These are phyloP conservation scores for Diutina siamensis DNA, from an alignment of 1,139 yeast genomes.

Conservation along the genomic window DNA sequence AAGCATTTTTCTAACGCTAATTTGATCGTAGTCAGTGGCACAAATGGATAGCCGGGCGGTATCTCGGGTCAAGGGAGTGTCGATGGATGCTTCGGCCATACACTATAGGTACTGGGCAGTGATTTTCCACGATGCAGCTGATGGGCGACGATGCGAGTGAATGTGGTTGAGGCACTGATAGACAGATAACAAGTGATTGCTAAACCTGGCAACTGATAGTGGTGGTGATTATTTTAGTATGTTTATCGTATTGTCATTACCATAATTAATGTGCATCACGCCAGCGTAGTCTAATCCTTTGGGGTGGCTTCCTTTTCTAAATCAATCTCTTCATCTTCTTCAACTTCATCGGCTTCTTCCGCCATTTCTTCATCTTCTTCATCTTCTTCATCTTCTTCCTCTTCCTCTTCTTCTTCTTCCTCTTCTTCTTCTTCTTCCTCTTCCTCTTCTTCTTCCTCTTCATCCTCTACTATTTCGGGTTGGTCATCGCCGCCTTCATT, in stretches of 20 bases:
- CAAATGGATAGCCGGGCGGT: conserved; percentile 22
- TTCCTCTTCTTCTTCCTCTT: conserved; percentile 51
- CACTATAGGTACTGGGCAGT: background rate
- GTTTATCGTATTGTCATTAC: background rate
- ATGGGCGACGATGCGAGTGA: no score
- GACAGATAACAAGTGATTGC: no score
- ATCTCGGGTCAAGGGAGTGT: conserved; percentile 15
- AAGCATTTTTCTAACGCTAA: conserved; percentile 13
- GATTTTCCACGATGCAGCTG: no score
- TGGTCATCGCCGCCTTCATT: conserved; percentile 65
- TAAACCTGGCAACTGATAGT: no score
- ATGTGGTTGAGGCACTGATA: no score
- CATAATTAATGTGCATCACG: no score
- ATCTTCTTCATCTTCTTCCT: conserved; percentile 8
- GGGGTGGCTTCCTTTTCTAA: conserved; percentile 19
- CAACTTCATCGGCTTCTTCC: conserved; percentile 36
- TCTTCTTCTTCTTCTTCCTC: conserved; percentile 41
- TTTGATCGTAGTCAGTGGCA: conserved; percentile 13
- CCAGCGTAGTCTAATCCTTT: background rate
- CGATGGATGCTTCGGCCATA: background rate
- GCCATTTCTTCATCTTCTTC: conserved; percentile 41
- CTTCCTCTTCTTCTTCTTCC: conserved; percentile 46
- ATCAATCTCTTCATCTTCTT: conserved; percentile 27
- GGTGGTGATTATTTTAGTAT: no score
- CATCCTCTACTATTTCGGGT: conserved; percentile 36